Base-by-base conservation (phyloP, 148 eudicot genomes). In the Polygonum maritimum region DNA sequence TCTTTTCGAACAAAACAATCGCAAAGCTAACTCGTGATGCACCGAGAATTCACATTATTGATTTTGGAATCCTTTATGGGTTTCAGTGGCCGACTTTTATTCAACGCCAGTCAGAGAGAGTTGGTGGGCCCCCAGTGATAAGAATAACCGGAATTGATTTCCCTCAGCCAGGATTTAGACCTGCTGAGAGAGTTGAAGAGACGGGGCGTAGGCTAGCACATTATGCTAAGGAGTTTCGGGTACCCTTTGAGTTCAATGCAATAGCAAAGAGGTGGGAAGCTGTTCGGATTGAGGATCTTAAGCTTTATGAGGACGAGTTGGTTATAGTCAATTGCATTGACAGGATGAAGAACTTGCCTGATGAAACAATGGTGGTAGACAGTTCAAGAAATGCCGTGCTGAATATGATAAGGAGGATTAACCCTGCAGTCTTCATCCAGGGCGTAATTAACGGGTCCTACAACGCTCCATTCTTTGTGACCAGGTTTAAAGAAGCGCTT, bases 1-100 rank as follows among this genome's bases (percentile, higher is more conserved):
- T 83, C 77, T 80, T 85, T 67, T 75, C 91, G 0, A 90, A 83
- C 80, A 85, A 76, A 78, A 84, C 85, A 16, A 84, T 84, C 44
- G 78, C 78, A 77, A 63, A 76, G 75, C 77, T 80, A 51, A 76
- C 88, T 10, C 19, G 49, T 58, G 79, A 80, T 63, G 80, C 86
- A 18, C 7, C 73, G 51, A 81, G 83, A 65, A 71, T 90, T 21
- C 94, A 88, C 73, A 80, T 90, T 51, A 85, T 88, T 47, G 94
- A 90, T 79, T 90, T 90, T 69, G 94, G 94, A 3, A 87, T 90
- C 62, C 84, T 85, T 0, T 88, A 86, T 71, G 94, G 94, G 4
- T 88, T 90, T 74, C 94, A 90, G 58, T 90, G 94, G 92, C 92
- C 94, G 13, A 83, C 85, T 45, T 81, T 88, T 35, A 85, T 90